A percentile compares a stretch with the other conserved stretches of the same genome.
These are phyloP conservation scores for Micractinium sp. DNA, from an alignment of 139 green algal species.

Conservation along the genomic window DNA sequence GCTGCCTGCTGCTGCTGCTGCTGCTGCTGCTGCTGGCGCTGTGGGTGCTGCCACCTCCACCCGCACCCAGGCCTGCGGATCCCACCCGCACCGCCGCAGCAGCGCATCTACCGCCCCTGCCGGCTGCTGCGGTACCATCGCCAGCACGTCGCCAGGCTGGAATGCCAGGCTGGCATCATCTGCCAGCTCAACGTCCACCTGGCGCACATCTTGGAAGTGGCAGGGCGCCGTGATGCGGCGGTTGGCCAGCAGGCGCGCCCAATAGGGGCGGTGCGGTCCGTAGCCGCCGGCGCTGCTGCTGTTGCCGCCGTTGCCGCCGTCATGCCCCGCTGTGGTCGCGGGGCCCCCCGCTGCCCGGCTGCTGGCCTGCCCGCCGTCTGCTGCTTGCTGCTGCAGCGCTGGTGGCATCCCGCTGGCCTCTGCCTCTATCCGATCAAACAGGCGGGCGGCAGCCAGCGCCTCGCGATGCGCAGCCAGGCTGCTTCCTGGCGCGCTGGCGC, in stretches of 20 bases:
- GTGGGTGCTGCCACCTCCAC: constrained; percentile 42
- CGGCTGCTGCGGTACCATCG: constrained; percentile 70
- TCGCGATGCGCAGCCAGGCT: constrained; percentile 23
- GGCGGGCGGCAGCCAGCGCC: constrained; percentile 46
- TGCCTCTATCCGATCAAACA: constrained; percentile 52
- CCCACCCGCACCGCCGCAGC: constrained; percentile 55
- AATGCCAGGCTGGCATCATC: constrained; percentile 52
- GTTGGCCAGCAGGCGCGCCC: constrained; percentile 71
- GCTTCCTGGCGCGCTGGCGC: not conserved
- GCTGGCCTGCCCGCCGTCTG: not conserved
- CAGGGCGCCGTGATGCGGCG: constrained; percentile 68
- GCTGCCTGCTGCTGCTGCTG: not conserved
- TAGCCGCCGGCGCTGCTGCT: constrained; percentile 5
- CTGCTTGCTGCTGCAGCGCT: constrained; percentile 28
- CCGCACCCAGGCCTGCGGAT: constrained; percentile 51
- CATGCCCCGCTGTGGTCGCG: constrained; percentile 4
- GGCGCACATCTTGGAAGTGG: constrained; percentile 88
- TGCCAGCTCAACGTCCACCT: constrained; percentile 78
- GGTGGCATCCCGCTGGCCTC: constrained; percentile 37
- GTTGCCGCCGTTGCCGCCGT: not conserved
- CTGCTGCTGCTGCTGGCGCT: not conserved
- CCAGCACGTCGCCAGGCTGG: constrained; percentile 83
- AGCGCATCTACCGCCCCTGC: constrained; percentile 49
- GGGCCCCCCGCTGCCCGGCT: constrained; percentile 6
- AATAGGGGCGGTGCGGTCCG: constrained; percentile 60